A percentile compares a stretch with the other conserved stretches of the same genome.
Evolutionary conservation across 345 rosid species (phyloP).

Genomic region (Rhodomyrtus tomentosa): DNA sequence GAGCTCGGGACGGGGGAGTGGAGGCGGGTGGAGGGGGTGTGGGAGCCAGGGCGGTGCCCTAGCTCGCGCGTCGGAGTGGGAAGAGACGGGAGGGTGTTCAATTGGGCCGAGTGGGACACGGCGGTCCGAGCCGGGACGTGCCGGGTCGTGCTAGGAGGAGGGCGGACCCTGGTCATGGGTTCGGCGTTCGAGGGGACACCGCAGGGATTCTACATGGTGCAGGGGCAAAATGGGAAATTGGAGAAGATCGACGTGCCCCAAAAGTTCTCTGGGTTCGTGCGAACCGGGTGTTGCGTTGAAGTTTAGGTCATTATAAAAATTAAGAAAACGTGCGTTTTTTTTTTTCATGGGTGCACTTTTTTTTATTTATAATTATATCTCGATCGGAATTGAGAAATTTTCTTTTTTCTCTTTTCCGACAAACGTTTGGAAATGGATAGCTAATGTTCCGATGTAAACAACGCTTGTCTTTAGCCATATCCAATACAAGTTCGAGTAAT

Average conservation of each 20-base stretch:
- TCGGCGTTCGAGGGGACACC: slow-evolving; percentile 26
- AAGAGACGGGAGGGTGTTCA: background rate
- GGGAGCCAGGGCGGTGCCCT: slow-evolving; percentile 20
- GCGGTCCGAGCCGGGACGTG: slow-evolving; percentile 12
- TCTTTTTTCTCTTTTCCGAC: too few species aligned
- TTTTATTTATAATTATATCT: too few species aligned
- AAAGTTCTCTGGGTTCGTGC: slow-evolving; percentile 36
- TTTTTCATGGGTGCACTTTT: too few species aligned
- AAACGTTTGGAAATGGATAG: too few species aligned
- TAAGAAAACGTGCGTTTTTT: too few species aligned
- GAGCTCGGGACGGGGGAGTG: slow-evolving; percentile 15
- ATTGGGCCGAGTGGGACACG: slow-evolving; percentile 2
- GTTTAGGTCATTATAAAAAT: background rate
- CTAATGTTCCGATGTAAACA: too few species aligned
- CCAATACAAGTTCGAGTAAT: too few species aligned
- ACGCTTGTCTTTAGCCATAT: too few species aligned
- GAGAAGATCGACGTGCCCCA: slow-evolving; percentile 19
- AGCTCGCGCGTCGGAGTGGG: slow-evolving; percentile 11
- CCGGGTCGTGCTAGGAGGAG: slow-evolving; percentile 8
- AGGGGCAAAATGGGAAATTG: slow-evolving; percentile 14
- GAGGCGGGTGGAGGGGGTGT: slow-evolving; percentile 21
- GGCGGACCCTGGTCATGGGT: slow-evolving; percentile 13
- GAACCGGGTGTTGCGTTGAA: slow-evolving; percentile 46
- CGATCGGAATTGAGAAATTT: too few species aligned
- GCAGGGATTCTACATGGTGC: slow-evolving; percentile 12